Conservation (phyloP, 106 monocot genomes). For the Amphibolis antarctica region DNA sequence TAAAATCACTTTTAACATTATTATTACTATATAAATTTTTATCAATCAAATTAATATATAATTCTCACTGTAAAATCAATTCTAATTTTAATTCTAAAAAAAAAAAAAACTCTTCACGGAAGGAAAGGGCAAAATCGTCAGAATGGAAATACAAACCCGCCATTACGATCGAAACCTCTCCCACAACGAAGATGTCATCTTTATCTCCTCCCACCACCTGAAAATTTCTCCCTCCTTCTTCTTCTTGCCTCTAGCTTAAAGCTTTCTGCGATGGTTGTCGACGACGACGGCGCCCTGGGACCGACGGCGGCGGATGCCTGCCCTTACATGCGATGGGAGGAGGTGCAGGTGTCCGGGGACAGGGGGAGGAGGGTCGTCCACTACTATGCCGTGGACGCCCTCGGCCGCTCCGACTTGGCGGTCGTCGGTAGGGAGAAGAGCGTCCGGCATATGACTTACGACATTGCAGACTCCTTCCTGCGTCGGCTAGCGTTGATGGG, state of each 20-base stretch:
- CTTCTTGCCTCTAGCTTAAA: background rate
- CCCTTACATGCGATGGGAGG: conserved; percentile 47
- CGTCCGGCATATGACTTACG: conserved; percentile 71
- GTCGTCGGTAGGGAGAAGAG: conserved; percentile 85
- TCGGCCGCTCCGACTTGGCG: conserved; percentile 47
- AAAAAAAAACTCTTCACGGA: no score
- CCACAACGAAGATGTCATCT: no score
- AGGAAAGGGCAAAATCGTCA: no score
- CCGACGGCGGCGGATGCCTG: background rate
- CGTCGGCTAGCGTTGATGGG: background rate
- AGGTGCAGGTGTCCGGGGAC: conserved; percentile 70
- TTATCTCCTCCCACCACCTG: background rate
- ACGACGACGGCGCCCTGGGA: background rate
- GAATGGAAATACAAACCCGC: no score
- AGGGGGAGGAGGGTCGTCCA: conserved; percentile 63
- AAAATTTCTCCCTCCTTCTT: background rate
- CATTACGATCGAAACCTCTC: no score
- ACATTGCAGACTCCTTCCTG: conserved; percentile 22
- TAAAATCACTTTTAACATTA: no score
- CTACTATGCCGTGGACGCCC: conserved; percentile 43
- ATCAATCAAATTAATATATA: no score
- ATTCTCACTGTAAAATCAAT: no score
- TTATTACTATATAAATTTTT: no score
- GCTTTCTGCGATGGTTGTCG: background rate
- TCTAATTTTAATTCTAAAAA: no score